Percentiles rank a stretch among this genome's conserved stretches.
Evolutionary conservation across 2,329 filamentous ascomycete genomes (phyloP).

Genomic region (Colletotrichum noveboracense): DNA sequence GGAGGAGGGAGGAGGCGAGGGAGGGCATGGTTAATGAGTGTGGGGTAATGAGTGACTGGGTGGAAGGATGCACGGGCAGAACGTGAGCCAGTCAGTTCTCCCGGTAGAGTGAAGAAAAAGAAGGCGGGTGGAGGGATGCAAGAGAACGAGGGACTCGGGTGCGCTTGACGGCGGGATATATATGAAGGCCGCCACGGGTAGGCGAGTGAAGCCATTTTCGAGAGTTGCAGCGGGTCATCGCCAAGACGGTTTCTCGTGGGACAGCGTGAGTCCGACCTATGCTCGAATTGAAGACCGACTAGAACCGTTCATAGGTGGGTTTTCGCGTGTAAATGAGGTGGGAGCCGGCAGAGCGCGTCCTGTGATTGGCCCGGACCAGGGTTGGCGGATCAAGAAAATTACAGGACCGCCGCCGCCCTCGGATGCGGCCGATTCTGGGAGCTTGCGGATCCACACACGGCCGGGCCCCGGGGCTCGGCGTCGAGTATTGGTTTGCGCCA

Average conservation of each 20-base stretch:
- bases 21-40: constrained; percentile 26
- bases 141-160: not conserved
- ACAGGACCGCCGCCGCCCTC: not conserved
- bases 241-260: not conserved
- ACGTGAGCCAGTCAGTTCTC: not conserved
- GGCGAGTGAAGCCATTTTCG: not conserved
- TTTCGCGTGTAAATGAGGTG: not conserved
- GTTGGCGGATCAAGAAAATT: not conserved
- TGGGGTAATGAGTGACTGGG: not conserved
- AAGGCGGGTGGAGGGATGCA: not conserved
- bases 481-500: constrained; percentile 1
- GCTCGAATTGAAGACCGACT: not conserved
- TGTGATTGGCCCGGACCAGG: not conserved
- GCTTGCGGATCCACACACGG: not conserved
- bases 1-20: constrained; percentile 14
- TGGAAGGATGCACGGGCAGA: not conserved
- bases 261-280: not conserved
- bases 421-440: not conserved
- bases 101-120: not conserved
- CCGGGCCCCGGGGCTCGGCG: not conserved
- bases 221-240: not conserved
- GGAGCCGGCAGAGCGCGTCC: not conserved
- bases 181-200: not conserved
- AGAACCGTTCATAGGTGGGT: not conserved
- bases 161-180: not conserved